phyloP scores from a whole-genome alignment of 2,329 filamentous ascomycete species.

The Pseudonectria foliicola region DNA sequence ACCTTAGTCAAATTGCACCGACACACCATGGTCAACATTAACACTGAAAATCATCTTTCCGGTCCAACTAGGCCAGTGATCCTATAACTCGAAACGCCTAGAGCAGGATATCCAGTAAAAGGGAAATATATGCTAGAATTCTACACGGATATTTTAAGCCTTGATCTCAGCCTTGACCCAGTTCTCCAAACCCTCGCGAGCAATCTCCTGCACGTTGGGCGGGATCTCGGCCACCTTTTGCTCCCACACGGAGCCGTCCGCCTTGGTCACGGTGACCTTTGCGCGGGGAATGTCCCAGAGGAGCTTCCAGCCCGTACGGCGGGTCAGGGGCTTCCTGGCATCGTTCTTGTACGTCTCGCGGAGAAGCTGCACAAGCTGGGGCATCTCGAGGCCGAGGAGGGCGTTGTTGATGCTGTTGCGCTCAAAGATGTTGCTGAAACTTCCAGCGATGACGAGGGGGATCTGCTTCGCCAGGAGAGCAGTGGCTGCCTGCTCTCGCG shows the following conservation, averaged over 20 bases:
- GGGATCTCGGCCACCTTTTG: conserved; percentile 20
- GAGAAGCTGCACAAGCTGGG: conserved; percentile 56
- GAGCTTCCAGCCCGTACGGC: conserved; percentile 75
- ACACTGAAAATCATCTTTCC: no score
- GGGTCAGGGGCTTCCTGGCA: conserved; percentile 50
- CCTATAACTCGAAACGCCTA: no score
- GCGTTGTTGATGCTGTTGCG: conserved; percentile 76
- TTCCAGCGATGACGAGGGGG: conserved; percentile 70
- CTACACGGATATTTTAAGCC: no score
- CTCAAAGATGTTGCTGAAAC: conserved; percentile 76
- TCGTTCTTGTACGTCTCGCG: conserved; percentile 49
- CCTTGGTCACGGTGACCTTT: conserved; percentile 13
- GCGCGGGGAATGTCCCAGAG: conserved; percentile 61
- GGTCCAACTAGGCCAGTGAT: no score
- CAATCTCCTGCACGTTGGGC: conserved; percentile 18
- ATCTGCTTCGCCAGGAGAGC: conserved; percentile 75
- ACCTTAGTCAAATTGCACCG: no score
- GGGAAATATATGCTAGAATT: no score
- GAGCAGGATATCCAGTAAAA: no score
- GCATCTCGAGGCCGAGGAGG: conserved; percentile 63
- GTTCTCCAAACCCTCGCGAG: conserved; percentile 11
- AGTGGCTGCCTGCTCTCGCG: conserved; percentile 78
- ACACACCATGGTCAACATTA: no score
- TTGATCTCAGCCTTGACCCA: conserved; percentile 15
- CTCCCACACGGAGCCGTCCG: conserved; percentile 13